phyloP scores from a whole-genome alignment of 2,329 filamentous ascomycete genomes.

The Neonectria ditissima region DNA sequence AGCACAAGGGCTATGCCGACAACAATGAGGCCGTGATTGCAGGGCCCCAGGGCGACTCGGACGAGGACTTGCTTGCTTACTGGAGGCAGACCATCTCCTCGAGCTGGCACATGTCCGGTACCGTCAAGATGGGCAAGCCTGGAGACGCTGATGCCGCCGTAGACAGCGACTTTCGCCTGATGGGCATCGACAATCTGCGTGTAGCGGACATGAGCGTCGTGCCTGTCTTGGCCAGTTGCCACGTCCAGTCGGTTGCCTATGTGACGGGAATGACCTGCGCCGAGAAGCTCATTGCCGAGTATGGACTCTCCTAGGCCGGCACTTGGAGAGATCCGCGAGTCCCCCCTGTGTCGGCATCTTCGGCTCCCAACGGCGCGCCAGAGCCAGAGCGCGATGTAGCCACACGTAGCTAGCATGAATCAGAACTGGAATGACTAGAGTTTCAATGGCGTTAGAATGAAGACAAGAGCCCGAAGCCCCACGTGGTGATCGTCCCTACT shows the following conservation, averaged over 20 bases:
- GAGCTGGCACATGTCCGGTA: slow-evolving; percentile 68
- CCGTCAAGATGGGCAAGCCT: slow-evolving; percentile 66
- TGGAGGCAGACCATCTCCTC: slow-evolving; percentile 59
- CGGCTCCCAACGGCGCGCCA: neutral
- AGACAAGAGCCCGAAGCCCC: neutral
- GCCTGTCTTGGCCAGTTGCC: slow-evolving; percentile 59
- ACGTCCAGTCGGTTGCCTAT: slow-evolving; percentile 66
- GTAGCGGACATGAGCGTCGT: slow-evolving; percentile 40
- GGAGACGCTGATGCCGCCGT: slow-evolving; percentile 59
- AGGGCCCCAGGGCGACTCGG: slow-evolving; percentile 59
- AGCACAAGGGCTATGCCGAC: slow-evolving; percentile 57
- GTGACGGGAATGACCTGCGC: slow-evolving; percentile 63
- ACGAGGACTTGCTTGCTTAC: slow-evolving; percentile 64
- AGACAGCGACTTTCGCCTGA: slow-evolving; percentile 49
- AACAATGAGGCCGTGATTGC: slow-evolving; percentile 56
- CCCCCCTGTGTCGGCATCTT: neutral
- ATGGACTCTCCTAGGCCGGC: slow-evolving; percentile 16
- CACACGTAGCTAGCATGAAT: neutral
- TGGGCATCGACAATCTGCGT: slow-evolving; percentile 37
- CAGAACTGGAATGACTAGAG: neutral
- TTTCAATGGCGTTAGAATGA: neutral
- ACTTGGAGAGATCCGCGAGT: neutral
- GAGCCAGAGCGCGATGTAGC: neutral
- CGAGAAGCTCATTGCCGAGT: slow-evolving; percentile 52
- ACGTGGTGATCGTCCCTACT: neutral